These are phyloP conservation scores for Pueraria montana DNA, from an alignment of 306 rosid species.

Conservation along the genomic window DNA sequence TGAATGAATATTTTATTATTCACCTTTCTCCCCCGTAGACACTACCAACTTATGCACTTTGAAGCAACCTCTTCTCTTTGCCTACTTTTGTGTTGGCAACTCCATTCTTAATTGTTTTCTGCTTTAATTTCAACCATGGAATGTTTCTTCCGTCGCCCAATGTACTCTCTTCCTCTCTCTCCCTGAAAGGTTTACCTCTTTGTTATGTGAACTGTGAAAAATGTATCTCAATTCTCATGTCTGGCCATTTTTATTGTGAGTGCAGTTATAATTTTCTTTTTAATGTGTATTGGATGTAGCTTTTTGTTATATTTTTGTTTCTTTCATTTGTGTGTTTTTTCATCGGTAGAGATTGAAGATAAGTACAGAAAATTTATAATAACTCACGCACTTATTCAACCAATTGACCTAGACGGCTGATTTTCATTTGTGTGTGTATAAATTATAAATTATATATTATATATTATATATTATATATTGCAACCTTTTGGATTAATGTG, in stretches of 20 bases:
- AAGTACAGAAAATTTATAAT: no score
- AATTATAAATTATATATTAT: no score
- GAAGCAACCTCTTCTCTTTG: neutral
- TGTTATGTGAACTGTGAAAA: neutral
- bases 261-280: neutral
- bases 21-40: neutral
- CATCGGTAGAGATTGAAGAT: no score
- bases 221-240: neutral
- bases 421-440: neutral
- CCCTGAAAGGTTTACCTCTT: neutral
- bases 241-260: neutral
- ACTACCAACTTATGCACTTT: neutral
- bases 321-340: neutral
- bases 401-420: no score
- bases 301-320: neutral
- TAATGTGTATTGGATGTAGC: no score
- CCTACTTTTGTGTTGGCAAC: neutral
- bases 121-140: neutral
- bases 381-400: no score
- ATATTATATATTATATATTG: no score
- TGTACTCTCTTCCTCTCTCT: neutral
- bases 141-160: neutral
- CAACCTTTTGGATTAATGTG: neutral
- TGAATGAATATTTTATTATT: no score
- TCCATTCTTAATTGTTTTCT: neutral